Percentiles rank a stretch among this genome's conserved stretches.
Conservation (phyloP, 495 filamentous ascomycete genomes). For the Neurospora sp. region DNA sequence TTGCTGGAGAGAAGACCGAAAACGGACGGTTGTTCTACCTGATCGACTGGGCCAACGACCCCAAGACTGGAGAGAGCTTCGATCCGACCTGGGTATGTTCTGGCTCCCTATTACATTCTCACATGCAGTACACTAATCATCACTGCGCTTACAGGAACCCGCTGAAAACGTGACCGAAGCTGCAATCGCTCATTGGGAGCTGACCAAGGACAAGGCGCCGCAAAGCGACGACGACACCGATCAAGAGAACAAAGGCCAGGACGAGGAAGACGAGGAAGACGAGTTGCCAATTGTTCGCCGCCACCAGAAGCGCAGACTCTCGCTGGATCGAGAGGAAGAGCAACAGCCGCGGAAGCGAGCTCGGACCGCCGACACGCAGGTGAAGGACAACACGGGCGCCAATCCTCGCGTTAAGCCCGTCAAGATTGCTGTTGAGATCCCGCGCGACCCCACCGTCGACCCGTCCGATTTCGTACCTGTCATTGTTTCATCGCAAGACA, state of each 20-base stretch:
- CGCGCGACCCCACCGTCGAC: slow-evolving; percentile 7
- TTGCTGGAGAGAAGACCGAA: slow-evolving; percentile 28
- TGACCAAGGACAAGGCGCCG: slow-evolving; percentile 6
- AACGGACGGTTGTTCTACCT: slow-evolving; percentile 21
- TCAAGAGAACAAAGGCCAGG: neutral
- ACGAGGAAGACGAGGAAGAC: neutral
- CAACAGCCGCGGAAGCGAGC: neutral
- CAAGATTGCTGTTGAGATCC: slow-evolving; percentile 9
- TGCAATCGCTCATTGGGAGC: slow-evolving; percentile 26
- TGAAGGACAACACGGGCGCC: neutral
- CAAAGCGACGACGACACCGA: slow-evolving; percentile 5
- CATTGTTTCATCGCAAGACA: neutral
- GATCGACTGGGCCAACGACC: slow-evolving; percentile 32
- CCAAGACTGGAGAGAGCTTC: slow-evolving; percentile 24
- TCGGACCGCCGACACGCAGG: neutral
- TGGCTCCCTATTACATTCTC: neutral
- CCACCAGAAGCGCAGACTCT: neutral
- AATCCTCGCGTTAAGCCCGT: slow-evolving; percentile 1
- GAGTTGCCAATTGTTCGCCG: neutral
- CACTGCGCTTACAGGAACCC: slow-evolving; percentile 21
- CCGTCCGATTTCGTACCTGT: slow-evolving; percentile 7
- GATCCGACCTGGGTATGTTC: slow-evolving; percentile 31
- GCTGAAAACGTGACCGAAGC: slow-evolving; percentile 21
- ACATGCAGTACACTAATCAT: neutral
- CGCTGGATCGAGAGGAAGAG: neutral